Percentiles rank a stretch among this genome's conserved stretches.
These are phyloP conservation scores for Smallanthus sonchifolius DNA, from an alignment of 129 eudicot species.

Conservation along the genomic window DNA sequence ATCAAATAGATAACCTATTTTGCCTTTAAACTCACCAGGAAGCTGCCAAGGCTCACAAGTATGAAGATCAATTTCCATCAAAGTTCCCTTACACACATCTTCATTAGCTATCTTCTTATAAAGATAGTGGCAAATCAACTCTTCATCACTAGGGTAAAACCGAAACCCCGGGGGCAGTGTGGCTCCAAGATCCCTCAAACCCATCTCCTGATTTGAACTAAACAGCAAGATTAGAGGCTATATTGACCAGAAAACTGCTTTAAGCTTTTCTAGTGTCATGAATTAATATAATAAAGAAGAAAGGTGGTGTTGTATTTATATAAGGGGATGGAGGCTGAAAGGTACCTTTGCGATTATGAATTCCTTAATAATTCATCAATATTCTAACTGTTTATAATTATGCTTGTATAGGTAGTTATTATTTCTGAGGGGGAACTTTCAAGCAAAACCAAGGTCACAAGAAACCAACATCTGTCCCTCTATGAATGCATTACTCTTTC, in stretches of 20 bases:
- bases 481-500: constrained; percentile 10
- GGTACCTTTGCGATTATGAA: constrained; percentile 30
- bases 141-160: constrained; percentile 93
- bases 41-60: constrained; percentile 99
- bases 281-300: constrained; percentile 25
- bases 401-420: constrained; percentile 44
- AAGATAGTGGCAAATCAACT: constrained; percentile 85
- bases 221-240: neutral
- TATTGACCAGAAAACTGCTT: neutral
- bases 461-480: constrained; percentile 39
- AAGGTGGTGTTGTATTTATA: constrained; percentile 28
- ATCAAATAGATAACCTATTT: no score
- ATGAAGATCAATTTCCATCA: constrained; percentile 85
- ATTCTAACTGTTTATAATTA: constrained; percentile 32
- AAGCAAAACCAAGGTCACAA: constrained; percentile 70
- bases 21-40: constrained; percentile 53
- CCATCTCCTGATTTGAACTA: constrained; percentile 34
- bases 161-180: constrained; percentile 91
- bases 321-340: constrained; percentile 30
- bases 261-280: neutral
- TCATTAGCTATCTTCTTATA: constrained; percentile 70
- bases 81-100: constrained; percentile 54
- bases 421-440: constrained; percentile 45
- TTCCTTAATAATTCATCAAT: constrained; percentile 20
- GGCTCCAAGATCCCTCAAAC: constrained; percentile 83